Evolutionary conservation across 345 rosid genomes (phyloP), one percentile per base, ranked within the genome.

Genomic region (Rubroshorea leprosula): DNA sequence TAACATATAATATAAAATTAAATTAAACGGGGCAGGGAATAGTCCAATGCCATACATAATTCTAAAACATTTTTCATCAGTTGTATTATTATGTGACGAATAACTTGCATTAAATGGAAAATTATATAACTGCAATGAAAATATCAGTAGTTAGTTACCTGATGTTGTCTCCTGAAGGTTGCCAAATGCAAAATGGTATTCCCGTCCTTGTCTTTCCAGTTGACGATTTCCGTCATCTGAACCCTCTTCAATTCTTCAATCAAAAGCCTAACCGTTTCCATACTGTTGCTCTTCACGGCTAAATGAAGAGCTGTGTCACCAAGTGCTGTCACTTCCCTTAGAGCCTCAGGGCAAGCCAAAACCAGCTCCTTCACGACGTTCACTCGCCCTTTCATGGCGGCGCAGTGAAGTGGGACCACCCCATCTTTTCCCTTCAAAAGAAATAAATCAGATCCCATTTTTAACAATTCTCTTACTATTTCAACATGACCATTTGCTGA

Each of bases 371-470:
- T 13, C 5, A 41, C 5, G 5, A 57, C 26, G 4, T 38, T 25
- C 21, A 57, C 49, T 21, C 60, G 38, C 23, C 49, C 49, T 3
- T 38, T 57, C 3, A 23, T 3, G 46, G 23, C 67, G 67, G 43
- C 80, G 70, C 6, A 75, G 51, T 75, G 80, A 58, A 75, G 76
- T 9, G 75, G 62, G 54, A 72, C 55, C 61, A 47, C 72, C 13
- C 69, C 61, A 0, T 72, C 80, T 63, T 64, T 67, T 24, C 83
- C 80, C 63, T 78, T 75, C 54, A 73, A 49, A 29, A 67, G 72
- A 31, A 78, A 73, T 5, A 75, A 60, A 25, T 65, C 58, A 53
- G 39, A 15, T 1, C 72, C 67, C 25, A 62, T 46, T 62, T 58
- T 72, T 54, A 72, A 23, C 31, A 78, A 55, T 43, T 59, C 75